Base-by-base conservation (phyloP, 2,329 filamentous ascomycete species). In the Moelleriella libera region DNA sequence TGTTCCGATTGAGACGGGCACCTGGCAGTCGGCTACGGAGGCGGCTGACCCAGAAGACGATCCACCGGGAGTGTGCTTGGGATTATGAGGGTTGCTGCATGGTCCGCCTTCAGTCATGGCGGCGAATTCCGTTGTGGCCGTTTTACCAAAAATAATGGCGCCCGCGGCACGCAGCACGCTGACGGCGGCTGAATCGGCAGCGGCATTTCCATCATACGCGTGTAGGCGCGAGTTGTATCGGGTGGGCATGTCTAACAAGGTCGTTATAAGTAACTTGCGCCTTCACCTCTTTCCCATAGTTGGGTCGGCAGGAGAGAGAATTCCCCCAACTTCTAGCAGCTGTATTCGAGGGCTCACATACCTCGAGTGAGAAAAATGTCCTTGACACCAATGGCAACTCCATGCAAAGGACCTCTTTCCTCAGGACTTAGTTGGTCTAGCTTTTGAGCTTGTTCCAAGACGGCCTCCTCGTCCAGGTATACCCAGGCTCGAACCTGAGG, bases 1-100 rank as follows among this genome's bases (percentile, higher is more conserved):
- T 0, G 80, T 82, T 0, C 80, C 82, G 0, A 85, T 62, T 0
- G 65, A 71, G 9, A 85, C 55, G 0, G 80, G 76, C 0, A 71
- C 72, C 51, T 85, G 81, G 46, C 74, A 73, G 52, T 85, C 82
- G 6, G 67, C 80, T 0, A 85, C 80, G 0, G 78, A 80, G 0
- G 81, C 80, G 0, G 69, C 82, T 0, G 80, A 83, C 0, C 82
- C 82, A 0, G 79, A 78, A 0, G 79, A 83, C 0, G 80, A 84
- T 43, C 82, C 82, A 1, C 82, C 82, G 0, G 82, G 81, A 0
- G 81, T 84, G 5, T 83, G 72, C 0, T 68, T 70, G 2, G 65
- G 59, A 57, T 85, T 80, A 53, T 87, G 85, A 0, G 81, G 78
- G 56, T 85, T 85, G 45, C 67, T 80, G 47, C 68, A 67, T 1